These are phyloP conservation scores for Phaeosphaeriaceae sp. DNA, from an alignment of 2,329 filamentous ascomycete genomes.

Conservation along the genomic window DNA sequence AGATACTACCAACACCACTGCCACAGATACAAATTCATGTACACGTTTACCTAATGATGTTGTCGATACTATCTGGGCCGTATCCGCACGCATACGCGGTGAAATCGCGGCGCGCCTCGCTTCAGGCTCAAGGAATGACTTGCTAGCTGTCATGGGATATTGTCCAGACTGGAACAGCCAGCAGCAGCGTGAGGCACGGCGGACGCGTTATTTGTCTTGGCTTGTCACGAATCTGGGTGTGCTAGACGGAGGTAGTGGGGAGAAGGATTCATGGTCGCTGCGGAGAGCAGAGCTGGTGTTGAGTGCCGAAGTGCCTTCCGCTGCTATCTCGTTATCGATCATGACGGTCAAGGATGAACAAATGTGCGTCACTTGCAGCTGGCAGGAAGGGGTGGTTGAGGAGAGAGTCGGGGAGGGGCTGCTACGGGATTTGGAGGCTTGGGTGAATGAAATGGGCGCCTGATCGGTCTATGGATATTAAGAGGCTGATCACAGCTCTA, in stretches of 20 bases:
- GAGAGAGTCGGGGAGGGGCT: slow-evolving; percentile 14
- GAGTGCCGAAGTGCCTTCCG: slow-evolving; percentile 18
- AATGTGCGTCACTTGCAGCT: slow-evolving; percentile 15
- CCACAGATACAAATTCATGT: no score
- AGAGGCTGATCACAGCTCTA: no score
- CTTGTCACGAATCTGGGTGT: slow-evolving; percentile 23
- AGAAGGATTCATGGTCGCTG: slow-evolving; percentile 16
- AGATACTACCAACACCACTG: no score
- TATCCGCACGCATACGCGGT: slow-evolving; percentile 8
- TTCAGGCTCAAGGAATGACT: slow-evolving; percentile 6
- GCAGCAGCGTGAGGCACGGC: slow-evolving; percentile 10
- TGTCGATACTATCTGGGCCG: slow-evolving; percentile 14
- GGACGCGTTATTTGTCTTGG: slow-evolving; percentile 18
- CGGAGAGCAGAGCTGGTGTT: slow-evolving; percentile 15
- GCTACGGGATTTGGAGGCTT: slow-evolving; percentile 15
- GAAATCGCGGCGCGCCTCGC: slow-evolving; percentile 10
- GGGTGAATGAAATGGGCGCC: slow-evolving; percentile 16
- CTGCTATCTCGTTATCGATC: slow-evolving; percentile 16
- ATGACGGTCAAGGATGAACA: slow-evolving; percentile 21
- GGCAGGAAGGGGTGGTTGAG: slow-evolving; percentile 15
- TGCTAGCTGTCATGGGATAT: slow-evolving; percentile 9
- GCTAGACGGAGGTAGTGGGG: slow-evolving; percentile 11
- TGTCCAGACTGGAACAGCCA: slow-evolving; percentile 13
- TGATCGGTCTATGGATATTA: no score
- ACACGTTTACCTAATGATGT: slow-evolving; percentile 7